Evolutionary conservation across 768 basidiomycete species (phyloP), one percentile per base, ranked within the genome.

Genomic region (Russula brevipes): DNA sequence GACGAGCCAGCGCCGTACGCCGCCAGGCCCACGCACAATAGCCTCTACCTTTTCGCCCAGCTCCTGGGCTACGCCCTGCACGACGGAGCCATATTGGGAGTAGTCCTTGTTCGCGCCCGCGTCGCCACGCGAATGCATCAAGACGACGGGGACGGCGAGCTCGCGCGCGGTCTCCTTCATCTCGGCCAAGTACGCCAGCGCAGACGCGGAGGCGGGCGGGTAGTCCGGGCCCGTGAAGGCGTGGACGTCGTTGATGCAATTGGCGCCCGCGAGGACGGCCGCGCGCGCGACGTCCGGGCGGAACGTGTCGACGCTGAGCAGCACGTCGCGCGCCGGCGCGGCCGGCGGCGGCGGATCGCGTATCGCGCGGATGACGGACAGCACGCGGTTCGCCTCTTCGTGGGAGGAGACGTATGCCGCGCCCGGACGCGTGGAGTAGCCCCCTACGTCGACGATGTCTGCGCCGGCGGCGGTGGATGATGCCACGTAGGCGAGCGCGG

Each of bases 71-170:
- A 98, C 85, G 17, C 85, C 91, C 30, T 80, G 78, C 9, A 95
- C 64, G 5, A 93, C 83, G 0, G 63, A 53, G 10, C 49, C 65
- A 70, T 87, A 83, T 59, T 57, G 68, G 16, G 68, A 69, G 68
- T 87, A 87, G 65, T 86, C 80, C 76, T 91, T 91, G 78, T 94
- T 82, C 65, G 78, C 68, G 16, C 86, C 85, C 0, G 91, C 90
- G 60, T 91, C 89, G 0, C 92, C 94, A 4, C 94, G 80, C 0
- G 92, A 94, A 73, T 99, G 96, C 96, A 98, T 98, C 61, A 98
- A 74, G 10, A 98, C 77, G 54, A 94, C 87, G 0, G 94, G 95
- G 0, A 89, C 88, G 5, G 81, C 82, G 49, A 85, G 76, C 36
- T 81, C 76, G 41, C 85, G 80, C 35, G 87, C 86, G 31, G 86